Evolutionary conservation across 1,284 basidiomycete species (phyloP), one percentile per base, ranked within the genome.

Genomic region (Microbotryum scabiosae): DNA sequence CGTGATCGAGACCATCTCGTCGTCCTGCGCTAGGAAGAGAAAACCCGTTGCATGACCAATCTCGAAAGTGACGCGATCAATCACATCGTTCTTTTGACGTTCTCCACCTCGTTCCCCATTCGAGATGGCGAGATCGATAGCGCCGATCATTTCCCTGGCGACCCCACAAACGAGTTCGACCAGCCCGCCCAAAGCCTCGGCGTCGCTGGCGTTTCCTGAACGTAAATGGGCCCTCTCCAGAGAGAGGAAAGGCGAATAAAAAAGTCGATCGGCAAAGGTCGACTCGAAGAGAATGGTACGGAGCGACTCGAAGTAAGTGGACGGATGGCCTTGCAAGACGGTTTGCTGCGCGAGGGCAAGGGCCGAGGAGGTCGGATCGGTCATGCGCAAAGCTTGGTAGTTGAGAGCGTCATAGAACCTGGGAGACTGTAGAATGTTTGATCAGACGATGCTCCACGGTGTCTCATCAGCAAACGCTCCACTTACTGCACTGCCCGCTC

Each of bases 191-290:
- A 54, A 16, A 41, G 28, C 43, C 9, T 16, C 18, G 8, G 18
- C 41, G 23, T 46, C 43, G 8, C 16, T 12, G 32, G 26, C 12
- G 23, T 20, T 20, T 7, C 41, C 36, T 18, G 36, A 18, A 12
- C 36, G 36, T 18, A 41, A 18, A 18, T 16, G 25, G 23, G 41
- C 25, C 8, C 20, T 21, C 43, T 41, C 16, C 21, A 54, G 52
- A 23, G 43, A 23, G 49, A 57, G 28, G 32, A 51, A 57, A 26
- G 50, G 36, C 16, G 56, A 57, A 43, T 57, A 57, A 26, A 57
- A 57, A n/a, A 57, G 43, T 0, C 56, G 56, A 6, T 43, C n/a
- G 23, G 56, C 36, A 36, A 57, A 57, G 10, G 56, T 23, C 5
- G 56, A 57, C 6, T 30, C 14, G 32, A 57, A 49, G 25, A 57